Evolutionary conservation across 345 rosid species (phyloP), one percentile per base, ranked within the genome.

Genomic region (Limnanthes douglasii): DNA sequence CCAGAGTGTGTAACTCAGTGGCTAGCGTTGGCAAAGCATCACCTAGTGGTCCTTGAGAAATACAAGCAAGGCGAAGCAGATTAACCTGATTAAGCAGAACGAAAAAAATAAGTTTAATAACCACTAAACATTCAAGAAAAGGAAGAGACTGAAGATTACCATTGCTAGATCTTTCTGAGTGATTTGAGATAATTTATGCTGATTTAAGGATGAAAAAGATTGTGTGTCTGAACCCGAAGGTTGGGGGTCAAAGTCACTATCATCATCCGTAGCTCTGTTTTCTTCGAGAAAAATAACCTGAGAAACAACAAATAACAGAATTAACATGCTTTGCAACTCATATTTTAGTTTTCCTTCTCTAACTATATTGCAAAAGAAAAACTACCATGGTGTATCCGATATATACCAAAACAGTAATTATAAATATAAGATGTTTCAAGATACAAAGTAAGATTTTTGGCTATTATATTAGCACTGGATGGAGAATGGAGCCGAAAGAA

Each of bases 61-160:
- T 60, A 53, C 95, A 82, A 36, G 78, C 90, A 42, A 83, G 83
- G 8, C 56, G 93, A 58, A 88, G 83, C 41, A 88, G 60, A 69
- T 88, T 95, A 56, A 72, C 79, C 96, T 85, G 45, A 34, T 17
- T 9, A 29, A 44, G 20, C 23, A 31, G 15, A 5, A 36, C 10
- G 41, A 37, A 40, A 43, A 10, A 17, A 12, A 11, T 31, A 41
- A 12, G 41, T 29, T 30, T 49, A 48, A 12, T 26, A 37, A 28
- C 21, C 26, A 51, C 35, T 13, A 11, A 17, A 24, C 3, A 4
- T 43, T 28, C 15, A 35, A 43, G 38, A 44, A 25, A 11, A 45
- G 25, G 35, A 53, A 34, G 23, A 38, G 18, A 17, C 20, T 31
- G 13, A 36, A 47, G 14, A 30, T 18, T 46, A 85, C 97, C 86